Base-by-base conservation (phyloP, 2,329 filamentous ascomycete genomes). In the Aspergillus niger region DNA sequence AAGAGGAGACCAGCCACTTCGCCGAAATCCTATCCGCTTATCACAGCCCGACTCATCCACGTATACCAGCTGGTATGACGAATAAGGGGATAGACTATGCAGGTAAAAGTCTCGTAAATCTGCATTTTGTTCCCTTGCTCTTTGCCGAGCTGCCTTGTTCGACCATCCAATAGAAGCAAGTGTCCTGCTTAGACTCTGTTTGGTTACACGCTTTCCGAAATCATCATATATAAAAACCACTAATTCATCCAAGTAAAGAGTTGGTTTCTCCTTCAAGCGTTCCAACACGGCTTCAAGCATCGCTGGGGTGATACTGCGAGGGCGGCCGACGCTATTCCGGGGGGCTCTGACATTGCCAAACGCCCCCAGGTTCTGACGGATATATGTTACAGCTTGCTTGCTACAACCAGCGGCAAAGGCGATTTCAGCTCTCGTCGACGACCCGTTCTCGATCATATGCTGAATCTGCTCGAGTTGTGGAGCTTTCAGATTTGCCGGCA, bases 381-480 rank as follows among this genome's bases (percentile, higher is more conserved):
- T 17, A 17, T 17, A 17, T 17, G 17, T 17, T 17, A 17, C 17
- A 17, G 17, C 17, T 17, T 17, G 17, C 17, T 17, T 17, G 17
- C 17, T 17, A 17, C 17, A 17, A 17, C 17, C 17, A 17, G 17
- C 17, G 17, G 17, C 17, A 17, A 17, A 17, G 17, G 17, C 17
- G 17, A 17, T 17, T 17, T 17, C 17, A 17, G 17, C 17, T 17
- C 17, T 1, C 17, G 1, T 17, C 17, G 2, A 17, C 17, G 17
- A 17, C 17, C 17, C 17, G 1, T 17, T 17, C 17, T 17, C 2
- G 17, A 17, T 17, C 17, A 17, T 17, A 17, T 2, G 32, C 41
- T 26, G 43, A n/a, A 57, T 39, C 13, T 49, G 15, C 26, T 57
- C 54, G n/a, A 57, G 54, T 22, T 57, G 54, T 6, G 54, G 13